A percentile compares a stretch with the other conserved stretches of the same genome.
Conservation (phyloP, 73 alveolate genomes). For the Paramecium tetraurelia region DNA sequence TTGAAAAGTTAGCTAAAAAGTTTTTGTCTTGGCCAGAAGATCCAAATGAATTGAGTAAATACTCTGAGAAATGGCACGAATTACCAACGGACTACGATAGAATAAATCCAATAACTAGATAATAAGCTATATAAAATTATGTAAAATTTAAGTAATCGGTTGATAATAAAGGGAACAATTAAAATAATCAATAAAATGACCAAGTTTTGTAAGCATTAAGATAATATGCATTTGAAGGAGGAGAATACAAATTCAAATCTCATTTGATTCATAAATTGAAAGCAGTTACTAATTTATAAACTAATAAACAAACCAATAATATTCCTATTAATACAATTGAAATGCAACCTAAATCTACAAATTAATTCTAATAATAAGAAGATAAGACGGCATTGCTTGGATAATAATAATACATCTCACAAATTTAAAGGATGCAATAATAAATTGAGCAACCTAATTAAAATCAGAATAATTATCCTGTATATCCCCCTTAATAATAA, state of each 20-base stretch:
- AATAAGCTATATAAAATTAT: background rate
- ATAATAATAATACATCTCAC: background rate
- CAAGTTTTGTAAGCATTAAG: background rate
- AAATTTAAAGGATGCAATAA: background rate
- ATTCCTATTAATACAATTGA: background rate
- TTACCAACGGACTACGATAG: constrained; percentile 20
- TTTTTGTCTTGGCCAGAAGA: background rate
- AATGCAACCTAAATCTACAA: background rate
- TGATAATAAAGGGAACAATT: background rate
- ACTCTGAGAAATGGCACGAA: background rate
- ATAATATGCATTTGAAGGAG: background rate
- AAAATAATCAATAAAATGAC: background rate
- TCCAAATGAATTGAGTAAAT: background rate
- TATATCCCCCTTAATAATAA: background rate
- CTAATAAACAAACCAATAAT: background rate
- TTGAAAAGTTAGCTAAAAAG: background rate
- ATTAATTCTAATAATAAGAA: background rate
- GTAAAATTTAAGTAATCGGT: background rate
- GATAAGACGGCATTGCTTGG: background rate
- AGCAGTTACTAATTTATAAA: background rate
- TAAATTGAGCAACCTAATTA: background rate
- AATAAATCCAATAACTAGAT: background rate
- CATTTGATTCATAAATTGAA: background rate
- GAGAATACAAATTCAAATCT: background rate
- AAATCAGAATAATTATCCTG: background rate